Base-by-base conservation (phyloP, 2,329 filamentous ascomycete species). In the Sporothrix phasma region DNA sequence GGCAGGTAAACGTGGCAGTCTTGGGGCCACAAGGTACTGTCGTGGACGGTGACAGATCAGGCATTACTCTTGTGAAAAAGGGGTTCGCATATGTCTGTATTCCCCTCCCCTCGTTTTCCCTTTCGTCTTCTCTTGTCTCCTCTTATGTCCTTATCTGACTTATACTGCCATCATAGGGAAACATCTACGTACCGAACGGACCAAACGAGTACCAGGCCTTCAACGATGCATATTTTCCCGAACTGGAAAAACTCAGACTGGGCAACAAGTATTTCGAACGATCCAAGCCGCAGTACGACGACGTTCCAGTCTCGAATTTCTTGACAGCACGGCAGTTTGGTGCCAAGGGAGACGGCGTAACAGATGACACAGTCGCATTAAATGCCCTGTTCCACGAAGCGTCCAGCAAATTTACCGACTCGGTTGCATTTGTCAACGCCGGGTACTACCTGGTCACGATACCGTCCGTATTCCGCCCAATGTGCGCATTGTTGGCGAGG, bases 201-300 rank as follows among this genome's bases (percentile, higher is more conserved):
- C 78, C 77, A 1, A 76, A 74, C 19, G 73, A 75, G 22, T 77
- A 84, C 41, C 81, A 87, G 67, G 80, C 79, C 41, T 72, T 70
- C 69, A 63, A 66, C 19, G 65, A 68, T 7, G 61, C 63, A 7
- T 68, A 66, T 39, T 70, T 80, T 76, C 73, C 69, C 24, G 67
- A 87, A 79, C 74, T 85, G 79, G 51, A 73, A 72, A 49, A 73
- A 70, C 82, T 93, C 2, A 76, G 88, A 2, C 76, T 81, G 51
- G 74, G 75, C 15, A 72, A 72, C 17, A 75, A 79, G 26, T 85
- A 89, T 72, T 92, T 89, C 72, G 85, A 89, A 70, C 84, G 87
- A 19, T 88, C 88, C 69, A 91, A 89, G 79, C 90, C 90, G 5
- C 84, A 90, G 69, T 95, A 94, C 71, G 82, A 85, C 64, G 74